These are phyloP conservation scores for Luffa aegyptiaca DNA, from an alignment of 306 rosid genomes.

Conservation along the genomic window DNA sequence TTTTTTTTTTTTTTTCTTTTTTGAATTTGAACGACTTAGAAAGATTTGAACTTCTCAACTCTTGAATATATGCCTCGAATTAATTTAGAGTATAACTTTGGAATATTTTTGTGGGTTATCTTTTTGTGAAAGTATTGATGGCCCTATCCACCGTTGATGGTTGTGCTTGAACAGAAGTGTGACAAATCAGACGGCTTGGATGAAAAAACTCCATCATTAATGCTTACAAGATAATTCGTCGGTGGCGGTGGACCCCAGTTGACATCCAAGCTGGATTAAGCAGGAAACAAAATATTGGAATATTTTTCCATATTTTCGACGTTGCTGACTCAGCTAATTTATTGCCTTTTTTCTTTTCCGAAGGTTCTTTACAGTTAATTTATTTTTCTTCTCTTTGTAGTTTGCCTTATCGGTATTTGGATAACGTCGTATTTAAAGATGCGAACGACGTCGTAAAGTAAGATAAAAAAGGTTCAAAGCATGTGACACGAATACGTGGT, in stretches of 20 bases:
- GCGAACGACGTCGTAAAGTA: neutral
- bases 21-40: too few species aligned
- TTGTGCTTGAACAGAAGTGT: neutral
- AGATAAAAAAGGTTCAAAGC: neutral
- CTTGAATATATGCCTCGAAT: neutral
- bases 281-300: neutral
- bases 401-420: neutral
- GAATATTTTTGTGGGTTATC: neutral
- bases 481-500: neutral
- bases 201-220: neutral
- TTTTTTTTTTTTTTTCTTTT: too few species aligned
- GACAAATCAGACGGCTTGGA: neutral
- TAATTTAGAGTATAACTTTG: neutral
- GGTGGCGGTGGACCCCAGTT: constrained; percentile 2
- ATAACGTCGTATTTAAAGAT: constrained; percentile 2
- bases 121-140: neutral
- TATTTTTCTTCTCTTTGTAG: neutral
- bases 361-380: neutral
- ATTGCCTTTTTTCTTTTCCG: neutral
- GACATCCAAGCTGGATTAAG: neutral
- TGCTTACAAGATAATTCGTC: constrained; percentile 7
- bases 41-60: too few species aligned
- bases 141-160: constrained; percentile 1
- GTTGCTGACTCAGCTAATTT: neutral
- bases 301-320: neutral